Evolutionary conservation across 116 monocot genomes (phyloP).

Genomic region (Trichopus zeylanicus): DNA sequence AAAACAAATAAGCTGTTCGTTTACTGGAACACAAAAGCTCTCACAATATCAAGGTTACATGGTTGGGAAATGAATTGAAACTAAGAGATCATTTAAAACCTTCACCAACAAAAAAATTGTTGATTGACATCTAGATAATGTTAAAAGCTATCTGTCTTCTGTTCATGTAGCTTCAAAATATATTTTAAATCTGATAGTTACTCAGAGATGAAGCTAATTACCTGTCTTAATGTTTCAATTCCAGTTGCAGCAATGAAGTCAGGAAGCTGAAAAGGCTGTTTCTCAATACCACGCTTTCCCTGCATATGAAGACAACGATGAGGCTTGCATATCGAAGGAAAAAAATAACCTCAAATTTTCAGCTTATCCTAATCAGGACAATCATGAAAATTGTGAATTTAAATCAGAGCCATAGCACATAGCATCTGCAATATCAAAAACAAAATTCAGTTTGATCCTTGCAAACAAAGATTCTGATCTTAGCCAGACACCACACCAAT

Average conservation of each 20-base stretch:
- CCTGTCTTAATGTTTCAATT: slow-evolving; percentile 98
- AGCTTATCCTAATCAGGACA: slow-evolving; percentile 7
- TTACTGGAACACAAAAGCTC: too few relatives aligned
- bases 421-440: slow-evolving; percentile 55
- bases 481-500: too few relatives aligned
- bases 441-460: slow-evolving; percentile 26
- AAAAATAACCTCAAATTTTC: background rate
- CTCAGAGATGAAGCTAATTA: slow-evolving; percentile 5
- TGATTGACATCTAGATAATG: background rate
- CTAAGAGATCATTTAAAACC: too few relatives aligned
- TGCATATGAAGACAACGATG: slow-evolving; percentile 26
- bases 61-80: too few relatives aligned
- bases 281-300: slow-evolving; percentile 99
- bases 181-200: too few relatives aligned
- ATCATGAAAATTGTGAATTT: slow-evolving; percentile 15
- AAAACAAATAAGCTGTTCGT: too few relatives aligned
- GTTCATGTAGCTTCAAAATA: too few relatives aligned
- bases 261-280: slow-evolving; percentile 97
- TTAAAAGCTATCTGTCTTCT: background rate
- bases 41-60: too few relatives aligned
- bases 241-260: slow-evolving; percentile 99
- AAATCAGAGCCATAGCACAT: slow-evolving; percentile 30
- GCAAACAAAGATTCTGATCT: slow-evolving; percentile 11
- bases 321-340: slow-evolving; percentile 1
- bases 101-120: too few relatives aligned